These are phyloP conservation scores for Bacidia rubella DNA, from an alignment of 495 filamentous ascomycete genomes.

Conservation along the genomic window DNA sequence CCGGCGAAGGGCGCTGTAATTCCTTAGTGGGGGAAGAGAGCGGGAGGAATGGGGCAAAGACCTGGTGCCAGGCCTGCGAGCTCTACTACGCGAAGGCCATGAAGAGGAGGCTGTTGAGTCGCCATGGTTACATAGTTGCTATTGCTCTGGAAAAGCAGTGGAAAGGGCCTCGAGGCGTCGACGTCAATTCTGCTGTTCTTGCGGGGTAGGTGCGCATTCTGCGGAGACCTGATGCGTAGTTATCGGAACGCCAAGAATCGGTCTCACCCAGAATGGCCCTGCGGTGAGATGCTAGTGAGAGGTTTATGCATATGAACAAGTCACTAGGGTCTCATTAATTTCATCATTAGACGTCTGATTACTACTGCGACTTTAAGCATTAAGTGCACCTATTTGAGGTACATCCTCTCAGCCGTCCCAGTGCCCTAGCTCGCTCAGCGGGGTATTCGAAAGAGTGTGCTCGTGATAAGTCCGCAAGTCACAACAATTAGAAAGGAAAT, in stretches of 20 bases:
- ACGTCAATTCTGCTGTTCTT: no score
- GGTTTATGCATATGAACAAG: background rate
- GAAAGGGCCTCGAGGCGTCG: no score
- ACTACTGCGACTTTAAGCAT: no score
- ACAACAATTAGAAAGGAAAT: background rate
- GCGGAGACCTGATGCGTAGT: no score
- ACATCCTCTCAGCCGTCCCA: background rate
- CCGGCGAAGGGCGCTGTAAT: slow-evolving; percentile 72
- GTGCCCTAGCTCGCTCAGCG: background rate
- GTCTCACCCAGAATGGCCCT: background rate
- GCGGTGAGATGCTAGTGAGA: background rate
- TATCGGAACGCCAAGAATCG: no score
- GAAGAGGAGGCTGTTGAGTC: slow-evolving; percentile 64
- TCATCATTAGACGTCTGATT: background rate
- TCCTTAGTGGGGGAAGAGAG: slow-evolving; percentile 5
- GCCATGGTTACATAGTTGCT: no score
- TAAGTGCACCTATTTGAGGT: background rate
- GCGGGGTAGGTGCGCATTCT: no score
- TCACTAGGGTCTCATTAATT: background rate
- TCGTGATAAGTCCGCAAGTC: background rate
- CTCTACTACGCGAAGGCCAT: slow-evolving; percentile 71
- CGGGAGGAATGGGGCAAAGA: slow-evolving; percentile 22
- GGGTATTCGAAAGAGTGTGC: background rate
- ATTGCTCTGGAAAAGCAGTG: no score
- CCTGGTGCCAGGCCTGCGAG: slow-evolving; percentile 83